Percentiles rank a stretch among this genome's conserved stretches.
Conservation (phyloP, 192 early-diverging fungal species). For the Linderina pennispora region DNA sequence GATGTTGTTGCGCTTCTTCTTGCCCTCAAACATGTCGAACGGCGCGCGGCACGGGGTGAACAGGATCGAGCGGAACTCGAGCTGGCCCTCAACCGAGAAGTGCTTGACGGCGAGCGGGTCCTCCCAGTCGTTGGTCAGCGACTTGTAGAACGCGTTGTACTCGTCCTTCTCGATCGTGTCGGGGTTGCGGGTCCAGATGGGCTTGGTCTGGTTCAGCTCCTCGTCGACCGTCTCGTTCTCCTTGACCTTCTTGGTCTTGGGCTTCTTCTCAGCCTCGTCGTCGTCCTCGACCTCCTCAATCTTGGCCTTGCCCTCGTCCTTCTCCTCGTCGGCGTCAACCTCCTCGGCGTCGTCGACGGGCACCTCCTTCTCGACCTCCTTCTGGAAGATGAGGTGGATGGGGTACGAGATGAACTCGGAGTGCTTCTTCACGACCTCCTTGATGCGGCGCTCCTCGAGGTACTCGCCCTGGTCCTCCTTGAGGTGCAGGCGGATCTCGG, state of each 20-base stretch:
- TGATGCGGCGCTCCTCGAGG: slow-evolving; percentile 98
- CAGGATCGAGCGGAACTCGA: slow-evolving; percentile 99
- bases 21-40: slow-evolving; percentile 96
- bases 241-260: slow-evolving; percentile 66
- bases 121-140: slow-evolving; percentile 98
- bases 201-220: slow-evolving; percentile 99
- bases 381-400: slow-evolving; percentile 91
- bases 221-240: slow-evolving; percentile 56
- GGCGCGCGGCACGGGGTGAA: slow-evolving; percentile 96
- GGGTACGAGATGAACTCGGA: slow-evolving; percentile 99
- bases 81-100: slow-evolving; percentile 99
- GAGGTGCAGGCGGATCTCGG: slow-evolving; percentile 90
- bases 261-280: slow-evolving; percentile 67
- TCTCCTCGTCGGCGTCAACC: slow-evolving; percentile 59
- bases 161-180: slow-evolving; percentile 95
- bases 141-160: slow-evolving; percentile 98
- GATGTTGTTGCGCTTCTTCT: slow-evolving; percentile 99
- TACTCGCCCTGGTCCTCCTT: slow-evolving; percentile 99
- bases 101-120: slow-evolving; percentile 97
- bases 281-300: slow-evolving; percentile 67
- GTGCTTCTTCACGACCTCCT: slow-evolving; percentile 99
- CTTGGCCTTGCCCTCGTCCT: slow-evolving; percentile 73
- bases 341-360: slow-evolving; percentile 81
- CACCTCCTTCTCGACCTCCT: slow-evolving; percentile 98
- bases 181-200: slow-evolving; percentile 99